Percentiles rank a stretch among this genome's conserved stretches.
These are phyloP conservation scores for Anisodus acutangulus DNA, from an alignment of 257 asterid genomes.

Conservation along the genomic window DNA sequence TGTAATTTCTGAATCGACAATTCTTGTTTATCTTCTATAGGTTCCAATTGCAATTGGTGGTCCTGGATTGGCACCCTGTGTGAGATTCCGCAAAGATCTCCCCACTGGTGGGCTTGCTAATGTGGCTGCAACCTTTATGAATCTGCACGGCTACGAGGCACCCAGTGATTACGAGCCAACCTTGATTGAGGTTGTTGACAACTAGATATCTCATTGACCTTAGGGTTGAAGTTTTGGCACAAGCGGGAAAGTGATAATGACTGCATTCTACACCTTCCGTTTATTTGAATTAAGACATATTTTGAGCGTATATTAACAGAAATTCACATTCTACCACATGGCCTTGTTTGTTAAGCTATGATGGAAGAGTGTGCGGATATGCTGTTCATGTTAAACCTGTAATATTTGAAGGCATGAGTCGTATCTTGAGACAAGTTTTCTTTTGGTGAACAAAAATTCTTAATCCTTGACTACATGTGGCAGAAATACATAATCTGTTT, in stretches of 20 bases:
- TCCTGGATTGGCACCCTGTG: slow-evolving; percentile 78
- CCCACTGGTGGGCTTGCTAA: slow-evolving; percentile 89
- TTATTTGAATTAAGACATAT: slow-evolving; percentile 20
- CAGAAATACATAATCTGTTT: background rate
- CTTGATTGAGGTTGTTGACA: slow-evolving; percentile 79
- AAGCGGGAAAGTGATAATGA: background rate
- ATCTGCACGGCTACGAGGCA: slow-evolving; percentile 84
- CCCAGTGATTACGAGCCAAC: slow-evolving; percentile 91
- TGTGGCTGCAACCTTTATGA: slow-evolving; percentile 93
- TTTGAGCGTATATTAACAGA: slow-evolving; percentile 5
- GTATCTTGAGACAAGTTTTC: background rate
- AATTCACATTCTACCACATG: background rate
- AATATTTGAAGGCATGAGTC: background rate
- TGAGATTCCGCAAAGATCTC: slow-evolving; percentile 78
- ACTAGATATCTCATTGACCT: slow-evolving; percentile 39
- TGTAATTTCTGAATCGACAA: background rate
- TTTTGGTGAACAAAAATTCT: background rate
- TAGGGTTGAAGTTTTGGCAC: slow-evolving; percentile 30
- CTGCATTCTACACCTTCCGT: background rate
- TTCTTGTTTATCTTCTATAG: slow-evolving; percentile 38
- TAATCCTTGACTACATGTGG: background rate
- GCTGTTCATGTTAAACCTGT: background rate
- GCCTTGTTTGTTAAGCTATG: background rate
- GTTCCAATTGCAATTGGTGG: slow-evolving; percentile 97
- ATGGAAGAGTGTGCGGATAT: background rate